phyloP scores from a whole-genome alignment of 768 basidiomycete species.

The Suillus sp. region DNA sequence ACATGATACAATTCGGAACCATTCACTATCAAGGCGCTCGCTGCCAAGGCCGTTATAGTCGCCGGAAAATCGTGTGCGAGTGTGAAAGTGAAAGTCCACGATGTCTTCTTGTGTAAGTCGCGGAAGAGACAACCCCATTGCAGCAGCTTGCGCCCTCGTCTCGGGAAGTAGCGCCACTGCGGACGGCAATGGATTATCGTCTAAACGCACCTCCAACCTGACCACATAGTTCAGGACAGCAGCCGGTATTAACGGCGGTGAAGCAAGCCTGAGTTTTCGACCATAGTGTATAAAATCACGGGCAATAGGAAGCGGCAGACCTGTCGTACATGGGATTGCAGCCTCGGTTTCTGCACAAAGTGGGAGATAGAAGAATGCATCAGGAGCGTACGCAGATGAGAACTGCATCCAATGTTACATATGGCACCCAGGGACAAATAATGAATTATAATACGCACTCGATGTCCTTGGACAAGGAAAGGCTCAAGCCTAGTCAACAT shows the following conservation, averaged over 20 bases:
- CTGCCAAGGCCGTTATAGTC: slow-evolving; percentile 29
- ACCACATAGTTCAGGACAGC: slow-evolving; percentile 41
- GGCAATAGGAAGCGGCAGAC: slow-evolving; percentile 33
- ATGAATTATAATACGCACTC: slow-evolving; percentile 29
- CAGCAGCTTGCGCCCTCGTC: slow-evolving; percentile 38
- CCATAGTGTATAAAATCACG: slow-evolving; percentile 43
- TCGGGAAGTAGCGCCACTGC: slow-evolving; percentile 31
- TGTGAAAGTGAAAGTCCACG: slow-evolving; percentile 38
- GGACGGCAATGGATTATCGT: slow-evolving; percentile 27
- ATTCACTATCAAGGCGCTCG: slow-evolving; percentile 45
- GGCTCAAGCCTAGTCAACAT: slow-evolving; percentile 38
- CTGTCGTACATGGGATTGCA: slow-evolving; percentile 16
- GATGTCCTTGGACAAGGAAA: slow-evolving; percentile 44
- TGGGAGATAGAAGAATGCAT: slow-evolving; percentile 46
- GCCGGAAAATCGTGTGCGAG: slow-evolving; percentile 37
- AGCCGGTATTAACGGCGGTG: slow-evolving; percentile 43
- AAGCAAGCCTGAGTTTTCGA: slow-evolving; percentile 41
- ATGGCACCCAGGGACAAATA: not conserved
- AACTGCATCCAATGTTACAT: slow-evolving; percentile 33
- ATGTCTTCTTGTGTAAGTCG: slow-evolving; percentile 42
- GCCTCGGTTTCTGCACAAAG: slow-evolving; percentile 32
- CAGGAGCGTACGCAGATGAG: slow-evolving; percentile 45
- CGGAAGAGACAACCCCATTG: slow-evolving; percentile 32
- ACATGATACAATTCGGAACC: slow-evolving; percentile 49
- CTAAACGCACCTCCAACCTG: slow-evolving; percentile 41